A percentile compares a stretch with the other conserved stretches of the same genome.
These are phyloP conservation scores for Rutidosis leptorrhynchoides DNA, from an alignment of 129 eudicot species.

Conservation along the genomic window DNA sequence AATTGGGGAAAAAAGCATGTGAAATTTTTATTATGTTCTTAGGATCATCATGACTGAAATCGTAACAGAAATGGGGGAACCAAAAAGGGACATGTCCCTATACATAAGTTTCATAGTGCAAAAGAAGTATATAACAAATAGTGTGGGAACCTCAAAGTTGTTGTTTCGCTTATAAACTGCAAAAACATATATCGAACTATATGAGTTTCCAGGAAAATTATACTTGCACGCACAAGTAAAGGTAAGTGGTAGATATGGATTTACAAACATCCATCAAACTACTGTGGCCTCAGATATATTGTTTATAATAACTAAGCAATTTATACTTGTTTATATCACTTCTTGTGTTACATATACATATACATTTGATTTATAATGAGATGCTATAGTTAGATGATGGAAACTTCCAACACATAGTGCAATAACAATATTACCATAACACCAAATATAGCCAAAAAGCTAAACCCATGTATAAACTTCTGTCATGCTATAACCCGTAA, in stretches of 20 bases:
- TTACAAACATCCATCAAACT: not conserved
- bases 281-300: no score
- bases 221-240: not conserved
- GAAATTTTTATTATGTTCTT: not conserved
- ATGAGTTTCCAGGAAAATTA: not conserved
- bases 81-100: not conserved
- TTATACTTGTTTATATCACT: not conserved
- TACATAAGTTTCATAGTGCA: not conserved
- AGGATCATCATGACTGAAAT: not conserved
- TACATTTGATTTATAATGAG: not conserved
- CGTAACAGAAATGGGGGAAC: not conserved
- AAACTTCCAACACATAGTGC: not conserved
- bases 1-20: not conserved
- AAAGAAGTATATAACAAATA: not conserved
- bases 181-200: slow-evolving; percentile 4
- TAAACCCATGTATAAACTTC: no score
- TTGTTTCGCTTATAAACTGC: not conserved
- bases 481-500: no score
- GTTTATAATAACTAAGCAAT: not conserved
- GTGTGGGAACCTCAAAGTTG: not conserved
- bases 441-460: not conserved
- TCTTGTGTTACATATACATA: not conserved
- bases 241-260: not conserved
- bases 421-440: not conserved
- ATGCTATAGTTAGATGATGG: not conserved